Base-by-base conservation (phyloP, 148 eudicot genomes). In the Gaultheria prostrata region DNA sequence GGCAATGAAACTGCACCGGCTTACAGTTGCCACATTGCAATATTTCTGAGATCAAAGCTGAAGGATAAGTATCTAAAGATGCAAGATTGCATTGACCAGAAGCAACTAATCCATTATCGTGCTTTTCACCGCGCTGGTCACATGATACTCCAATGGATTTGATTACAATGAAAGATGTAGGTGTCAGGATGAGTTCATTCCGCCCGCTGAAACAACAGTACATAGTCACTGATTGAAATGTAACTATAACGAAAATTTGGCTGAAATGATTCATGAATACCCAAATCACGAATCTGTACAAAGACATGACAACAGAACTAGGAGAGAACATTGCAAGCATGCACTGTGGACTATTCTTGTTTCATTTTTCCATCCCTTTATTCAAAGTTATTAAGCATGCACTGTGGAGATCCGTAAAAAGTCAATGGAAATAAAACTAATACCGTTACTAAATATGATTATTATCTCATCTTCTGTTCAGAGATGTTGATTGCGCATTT, bases 141-240 rank as follows among this genome's bases (percentile, higher is more conserved):
- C 78, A 61, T 35, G 82, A 74, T 67, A 84, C 90, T 82, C 86
- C 84, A 78, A 87, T 80, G 76, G 86, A 76, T 85, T 91, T 84
- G 88, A 96, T 83, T 59, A 88, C 87, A 80, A 96, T 90, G 84
- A 90, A 91, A 83, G 99, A 93, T 87, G 91, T 92, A 77, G 97
- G 91, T 18, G 85, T 89, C 87, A 96, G 81, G 88, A 86, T 86
- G 48, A 92, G 89, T 80, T 83, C 88, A 85, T 88, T 84, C 84
- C 76, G 87, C 82, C 88, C 90, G 67, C 98, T 94, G 92, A 39
- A 85, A 86, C 80, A 82, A 76, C 53, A 70, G 51, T 39, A 59
- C 15, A 45, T 48, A 81, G 80, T 56, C 28, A 56, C 33, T 13
- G 18, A 71, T 15, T 7, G 72, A 35, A 46, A 9, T 74, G 73